Evolutionary conservation across 805 yeast species (phyloP).

Genomic region (Wickerhamomyces bisporus): DNA sequence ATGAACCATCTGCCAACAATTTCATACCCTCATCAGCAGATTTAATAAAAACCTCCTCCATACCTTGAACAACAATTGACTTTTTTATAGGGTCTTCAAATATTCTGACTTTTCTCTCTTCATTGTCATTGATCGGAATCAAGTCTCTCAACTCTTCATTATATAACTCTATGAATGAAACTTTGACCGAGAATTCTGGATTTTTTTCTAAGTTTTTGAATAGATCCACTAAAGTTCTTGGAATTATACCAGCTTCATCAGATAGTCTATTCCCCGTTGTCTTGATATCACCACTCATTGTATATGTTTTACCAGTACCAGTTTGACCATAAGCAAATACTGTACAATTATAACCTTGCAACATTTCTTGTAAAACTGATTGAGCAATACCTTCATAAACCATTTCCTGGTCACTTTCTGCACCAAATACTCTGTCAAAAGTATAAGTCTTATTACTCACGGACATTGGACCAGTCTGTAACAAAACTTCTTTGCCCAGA

Average conservation of each 20-base stretch:
- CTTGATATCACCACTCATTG: conserved; percentile 67
- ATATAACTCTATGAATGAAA: conserved; percentile 76
- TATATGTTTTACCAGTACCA: conserved; percentile 78
- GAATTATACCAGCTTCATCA: conserved; percentile 57
- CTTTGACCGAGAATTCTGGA: conserved; percentile 56
- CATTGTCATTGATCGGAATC: conserved; percentile 31
- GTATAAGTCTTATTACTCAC: conserved; percentile 46
- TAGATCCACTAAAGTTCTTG: conserved; percentile 49
- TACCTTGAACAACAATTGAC: conserved; percentile 49
- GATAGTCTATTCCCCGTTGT: conserved; percentile 30
- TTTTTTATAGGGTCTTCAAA: conserved; percentile 43
- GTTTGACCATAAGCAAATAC: conserved; percentile 86
- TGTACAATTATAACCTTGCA: conserved; percentile 72
- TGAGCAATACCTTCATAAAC: conserved; percentile 62
- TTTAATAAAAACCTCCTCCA: conserved; percentile 48
- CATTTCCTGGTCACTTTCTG: conserved; percentile 68
- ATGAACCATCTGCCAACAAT: conserved; percentile 51
- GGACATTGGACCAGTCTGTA: conserved; percentile 35
- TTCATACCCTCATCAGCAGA: conserved; percentile 47
- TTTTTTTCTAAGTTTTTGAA: conserved; percentile 42
- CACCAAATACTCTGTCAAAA: conserved; percentile 77
- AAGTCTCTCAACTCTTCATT: conserved; percentile 77
- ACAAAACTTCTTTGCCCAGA: conserved; percentile 39
- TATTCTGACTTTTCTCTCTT: conserved; percentile 44
- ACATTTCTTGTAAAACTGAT: conserved; percentile 53